Conservation (phyloP, 352 stramenopile genomes). For the Poterioochromonas sp. region DNA sequence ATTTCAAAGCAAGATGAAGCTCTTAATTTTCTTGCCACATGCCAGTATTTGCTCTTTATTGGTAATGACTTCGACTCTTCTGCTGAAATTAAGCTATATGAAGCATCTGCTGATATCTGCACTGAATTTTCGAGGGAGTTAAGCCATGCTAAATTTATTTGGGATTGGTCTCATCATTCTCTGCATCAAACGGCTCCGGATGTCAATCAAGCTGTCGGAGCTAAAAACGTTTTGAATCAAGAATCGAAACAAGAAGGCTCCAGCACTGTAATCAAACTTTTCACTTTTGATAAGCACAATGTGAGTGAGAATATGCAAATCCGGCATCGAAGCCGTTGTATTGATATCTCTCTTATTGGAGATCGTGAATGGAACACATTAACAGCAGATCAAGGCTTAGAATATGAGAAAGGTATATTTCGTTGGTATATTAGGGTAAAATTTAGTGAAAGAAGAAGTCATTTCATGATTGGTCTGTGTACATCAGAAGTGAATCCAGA, state of each 20-base stretch:
- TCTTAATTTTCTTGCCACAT: too few relatives aligned
- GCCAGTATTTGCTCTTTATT: too few relatives aligned
- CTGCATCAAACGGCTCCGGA: not conserved
- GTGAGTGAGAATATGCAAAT: not conserved
- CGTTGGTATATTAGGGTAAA: conserved; percentile 26
- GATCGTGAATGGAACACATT: conserved; percentile 20
- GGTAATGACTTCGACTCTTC: too few relatives aligned
- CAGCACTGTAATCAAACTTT: not conserved
- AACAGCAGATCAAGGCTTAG: not conserved
- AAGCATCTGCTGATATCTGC: too few relatives aligned
- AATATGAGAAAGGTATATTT: not conserved
- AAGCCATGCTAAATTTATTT: not conserved
- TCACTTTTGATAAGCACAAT: not conserved
- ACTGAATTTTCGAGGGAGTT: not conserved
- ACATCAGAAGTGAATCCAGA: not conserved
- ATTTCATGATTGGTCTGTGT: conserved; percentile 12
- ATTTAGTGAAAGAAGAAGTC: conserved; percentile 16
- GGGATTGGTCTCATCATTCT: not conserved
- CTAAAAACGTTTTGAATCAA: not conserved
- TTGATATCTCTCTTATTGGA: not conserved
- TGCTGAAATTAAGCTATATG: too few relatives aligned
- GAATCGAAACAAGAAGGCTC: not conserved
- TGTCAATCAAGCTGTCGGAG: not conserved
- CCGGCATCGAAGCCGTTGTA: not conserved
- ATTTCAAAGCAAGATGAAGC: too few relatives aligned